These are phyloP conservation scores for Phaeolepiota aurea DNA, from an alignment of 768 basidiomycete genomes.

Conservation along the genomic window DNA sequence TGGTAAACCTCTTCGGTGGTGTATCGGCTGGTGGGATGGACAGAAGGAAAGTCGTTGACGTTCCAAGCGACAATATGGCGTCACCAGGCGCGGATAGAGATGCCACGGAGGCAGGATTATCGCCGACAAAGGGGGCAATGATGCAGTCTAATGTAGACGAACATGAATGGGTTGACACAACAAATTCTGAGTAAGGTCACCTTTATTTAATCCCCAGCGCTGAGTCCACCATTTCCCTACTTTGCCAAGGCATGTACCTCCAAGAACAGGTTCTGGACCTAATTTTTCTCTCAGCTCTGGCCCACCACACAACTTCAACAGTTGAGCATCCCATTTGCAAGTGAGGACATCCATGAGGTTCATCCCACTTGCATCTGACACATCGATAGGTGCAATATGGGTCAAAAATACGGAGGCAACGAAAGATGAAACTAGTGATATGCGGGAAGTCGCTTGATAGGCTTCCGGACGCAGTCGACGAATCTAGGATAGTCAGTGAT, in stretches of 20 bases:
- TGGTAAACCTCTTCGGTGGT: conserved; percentile 63
- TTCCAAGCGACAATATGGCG: conserved; percentile 80
- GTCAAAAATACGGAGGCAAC: conserved; percentile 79
- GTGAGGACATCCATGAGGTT: conserved; percentile 76
- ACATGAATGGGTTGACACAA: conserved; percentile 1
- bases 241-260: conserved; percentile 58
- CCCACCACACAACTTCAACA: conserved; percentile 65
- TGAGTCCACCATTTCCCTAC: conserved; percentile 65
- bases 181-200: conserved; percentile 19
- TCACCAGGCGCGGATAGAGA: conserved; percentile 70
- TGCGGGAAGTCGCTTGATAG: conserved; percentile 53
- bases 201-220: conserved; percentile 66
- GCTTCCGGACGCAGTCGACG: conserved; percentile 40
- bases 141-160: conserved; percentile 49
- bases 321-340: conserved; percentile 62
- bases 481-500: conserved; percentile 32
- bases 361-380: conserved; percentile 88
- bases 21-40: conserved; percentile 59
- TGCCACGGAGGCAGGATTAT: conserved; percentile 82
- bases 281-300: conserved; percentile 59
- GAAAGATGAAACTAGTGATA: conserved; percentile 80
- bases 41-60: conserved; percentile 80
- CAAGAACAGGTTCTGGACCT: conserved; percentile 69
- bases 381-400: conserved; percentile 69
- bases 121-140: conserved; percentile 81